Evolutionary conservation across 352 stramenopile genomes (phyloP), one percentile per base, ranked within the genome.

Genomic region (Phytophthora sansomeana): DNA sequence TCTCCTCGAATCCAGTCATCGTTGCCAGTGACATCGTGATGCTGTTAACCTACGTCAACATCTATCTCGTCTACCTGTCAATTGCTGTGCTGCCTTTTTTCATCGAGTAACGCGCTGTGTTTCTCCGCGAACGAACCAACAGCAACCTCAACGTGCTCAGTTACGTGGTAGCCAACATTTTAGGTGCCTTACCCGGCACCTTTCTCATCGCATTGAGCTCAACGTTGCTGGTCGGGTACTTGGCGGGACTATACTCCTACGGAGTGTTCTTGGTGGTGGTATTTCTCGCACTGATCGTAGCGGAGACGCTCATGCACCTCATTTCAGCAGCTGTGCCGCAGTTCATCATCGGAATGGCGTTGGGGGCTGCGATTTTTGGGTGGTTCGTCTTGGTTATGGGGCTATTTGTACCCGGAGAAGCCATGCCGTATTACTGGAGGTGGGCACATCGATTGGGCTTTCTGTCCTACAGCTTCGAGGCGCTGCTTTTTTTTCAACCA

Each of bases 21-120:
- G 69, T 77, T 53, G 43, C 63, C 19, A 33, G 56, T 0, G 66
- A 78, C 43, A 72, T 82, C 17, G 76, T 85, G n/a, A 69, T 84
- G 21, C 58, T 97, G 35, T 59, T 97, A 6, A 96, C 95, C 50
- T 97, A 93, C 70, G 80, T 93, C 17, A 83, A 93, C 36, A 88
- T 89, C 16, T 97, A 97, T 58, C 78, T 97, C 19, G 85, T 94
- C 41, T 97, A 95, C 64, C 95, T 97, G 76, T 92, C 75, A 10
- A 82, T 97, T 32, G 89, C 90, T 0, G 83, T 83, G 4, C 49
- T 98, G 28, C 90, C 90, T 6, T 86, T 90, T 51, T 85, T 95
- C 44, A 89, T 97, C 53, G 80, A 96, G 38, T 77, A 96, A 60
- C 80, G 90, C 38, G 75, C 76, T 3, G 90, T 96, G 44, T 95